Base-by-base conservation (phyloP, 441 rosid genomes). In the California macrophylla region DNA sequence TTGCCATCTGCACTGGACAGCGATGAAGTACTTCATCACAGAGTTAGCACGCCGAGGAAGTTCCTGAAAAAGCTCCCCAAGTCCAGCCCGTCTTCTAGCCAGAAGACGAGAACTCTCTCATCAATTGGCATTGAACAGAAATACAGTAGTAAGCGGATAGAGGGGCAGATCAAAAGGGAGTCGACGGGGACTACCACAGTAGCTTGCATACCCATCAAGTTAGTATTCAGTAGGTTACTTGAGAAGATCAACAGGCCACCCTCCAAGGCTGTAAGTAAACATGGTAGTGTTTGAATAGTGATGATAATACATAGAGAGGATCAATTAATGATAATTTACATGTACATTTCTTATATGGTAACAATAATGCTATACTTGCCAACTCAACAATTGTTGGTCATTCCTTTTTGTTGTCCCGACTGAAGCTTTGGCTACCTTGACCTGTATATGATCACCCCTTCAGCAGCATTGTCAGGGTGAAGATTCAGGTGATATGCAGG, bases 171-270 rank as follows among this genome's bases (percentile, higher is more conserved):
- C 47, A 40, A 40, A 40, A 3, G 15, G 47, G 47, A 40, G 47
- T 9, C 47, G 13, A 40, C 47, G 47, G 47, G 47, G 15, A 40
- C 13, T 15, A 86, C 98, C 64, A 91, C 99, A 18, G 99, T 95
- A 76, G 87, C 97, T 29, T 92, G 97, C 85, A 92, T 95, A 80
- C 99, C 99, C 25, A 90, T 92, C 69, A 95, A 90, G 76, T 86
- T 95, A 82, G 98, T 88, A 30, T 95, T 85, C 81, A 92, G 98
- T 79, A 85, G 98, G 88, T 83, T 95, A 78, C 98, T 92, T 25
- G 99, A 92, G 90, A 95, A 92, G 87, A 95, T 95, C 75, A 92
- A 95, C 71, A 90, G 97, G 78, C 97, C 94, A 18, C 96, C 94
- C 28, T 85, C 90, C 68, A 85, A 82, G 79, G 85, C 86, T 72